Base-by-base conservation (phyloP, 805 yeast genomes). In the Alloascoidea hylecoeti region DNA sequence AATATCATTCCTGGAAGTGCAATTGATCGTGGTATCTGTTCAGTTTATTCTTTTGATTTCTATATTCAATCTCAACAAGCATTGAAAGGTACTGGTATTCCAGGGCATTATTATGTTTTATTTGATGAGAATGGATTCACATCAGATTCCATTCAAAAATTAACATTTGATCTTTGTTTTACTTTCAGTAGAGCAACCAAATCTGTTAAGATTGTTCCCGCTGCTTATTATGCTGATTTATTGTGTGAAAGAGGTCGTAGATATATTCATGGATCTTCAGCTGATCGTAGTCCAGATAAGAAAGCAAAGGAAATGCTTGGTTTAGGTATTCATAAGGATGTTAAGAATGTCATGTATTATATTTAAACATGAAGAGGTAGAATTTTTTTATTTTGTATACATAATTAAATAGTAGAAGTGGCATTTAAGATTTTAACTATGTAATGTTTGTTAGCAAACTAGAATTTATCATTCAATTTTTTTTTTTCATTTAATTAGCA, bases 71-170 rank as follows among this genome's bases (percentile, higher is more conserved):
- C 59, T 5, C 59, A 55, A 39, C 52, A 51, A 37, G 57, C 58
- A 5, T 44, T 55, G 17, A 58, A 55, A 39, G 59, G 60, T 37
- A 56, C 60, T 14, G 57, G 57, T 13, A 47, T 54, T 30, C 59
- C 59, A 4, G 57, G 55, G 18, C 59, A 55, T 36, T 55, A 55
- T 37, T 52, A 50, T 28, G 59, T 55, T 23, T 39, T 55, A 16
- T 48, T 49, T 35, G 59, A 55, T 41, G 60, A 55, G 37, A 47
- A 42, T 30, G 38, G 42, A 18, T 50, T 46, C 47, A 42, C 47
- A 13, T 50, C 56, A 12, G 56, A 52, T 44, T 45, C 41, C 14
- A 42, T 52, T 17, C 58, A 53, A 38, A 41, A 44, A 4, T 33
- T 53, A 5, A 51, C 57, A 9, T 47, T 55, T 36, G 52, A 56